Evolutionary conservation across 768 basidiomycete genomes (phyloP).

Genomic region (Megacollybia marginata): DNA sequence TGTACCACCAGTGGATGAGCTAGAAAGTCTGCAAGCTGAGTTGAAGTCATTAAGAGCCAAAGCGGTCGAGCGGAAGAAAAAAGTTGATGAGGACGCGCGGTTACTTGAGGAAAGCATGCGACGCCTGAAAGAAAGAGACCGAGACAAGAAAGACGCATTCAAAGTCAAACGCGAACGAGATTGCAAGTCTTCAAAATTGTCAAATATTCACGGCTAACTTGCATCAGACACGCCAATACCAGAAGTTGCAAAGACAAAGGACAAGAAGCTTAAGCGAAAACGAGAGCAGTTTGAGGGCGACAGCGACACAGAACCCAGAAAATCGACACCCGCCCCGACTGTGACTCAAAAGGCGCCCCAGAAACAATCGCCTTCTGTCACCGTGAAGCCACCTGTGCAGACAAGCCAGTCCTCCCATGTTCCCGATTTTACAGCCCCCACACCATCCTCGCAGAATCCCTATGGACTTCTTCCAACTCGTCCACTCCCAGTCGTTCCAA

Average conservation of each 20-base stretch:
- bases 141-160: conserved; percentile 66
- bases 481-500: conserved; percentile 52
- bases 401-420: conserved; percentile 22
- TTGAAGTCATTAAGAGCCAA: conserved; percentile 45
- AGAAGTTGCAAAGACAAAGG: conserved; percentile 28
- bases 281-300: neutral
- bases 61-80: conserved; percentile 58
- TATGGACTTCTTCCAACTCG: conserved; percentile 56
- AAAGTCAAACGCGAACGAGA: conserved; percentile 70
- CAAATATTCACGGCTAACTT: conserved; percentile 42
- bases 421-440: conserved; percentile 14
- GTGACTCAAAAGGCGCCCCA: conserved; percentile 24
- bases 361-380: conserved; percentile 34
- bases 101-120: conserved; percentile 72
- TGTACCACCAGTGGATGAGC: conserved; percentile 67
- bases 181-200: conserved; percentile 47
- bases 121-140: conserved; percentile 68
- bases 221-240: conserved; percentile 59
- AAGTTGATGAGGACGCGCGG: conserved; percentile 69
- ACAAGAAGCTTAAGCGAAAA: neutral
- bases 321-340: conserved; percentile 45
- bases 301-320: conserved; percentile 26
- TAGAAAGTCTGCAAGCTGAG: conserved; percentile 57
- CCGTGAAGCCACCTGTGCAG: conserved; percentile 47
- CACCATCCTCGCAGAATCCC: conserved; percentile 1